A percentile compares a stretch with the other conserved stretches of the same genome.
Evolutionary conservation across 2,329 filamentous ascomycete species (phyloP).

Genomic region (Diplodia mutila): DNA sequence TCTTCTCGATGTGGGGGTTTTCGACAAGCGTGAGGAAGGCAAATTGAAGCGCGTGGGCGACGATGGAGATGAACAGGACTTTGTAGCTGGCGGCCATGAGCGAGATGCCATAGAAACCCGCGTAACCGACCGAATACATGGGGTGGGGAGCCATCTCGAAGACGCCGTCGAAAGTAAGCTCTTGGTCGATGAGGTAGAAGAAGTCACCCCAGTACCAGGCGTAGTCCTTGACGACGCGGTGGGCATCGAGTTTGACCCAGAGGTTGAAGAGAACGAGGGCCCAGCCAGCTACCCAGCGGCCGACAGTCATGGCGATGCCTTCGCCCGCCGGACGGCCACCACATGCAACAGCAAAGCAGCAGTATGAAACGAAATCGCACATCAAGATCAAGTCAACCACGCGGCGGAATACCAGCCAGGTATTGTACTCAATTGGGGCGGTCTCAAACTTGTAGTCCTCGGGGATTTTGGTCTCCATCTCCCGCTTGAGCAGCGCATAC

Average conservation of each 20-base stretch:
- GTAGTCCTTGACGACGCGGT: constrained; percentile 97
- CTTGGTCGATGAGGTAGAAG: constrained; percentile 97
- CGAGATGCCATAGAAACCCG: constrained; percentile 96
- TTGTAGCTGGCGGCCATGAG: constrained; percentile 98
- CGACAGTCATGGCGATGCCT: constrained; percentile 66
- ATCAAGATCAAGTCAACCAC: constrained; percentile 96
- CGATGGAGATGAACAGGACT: constrained; percentile 93
- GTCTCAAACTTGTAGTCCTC: constrained; percentile 92
- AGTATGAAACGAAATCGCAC: constrained; percentile 98
- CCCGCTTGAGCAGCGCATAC: constrained; percentile 81
- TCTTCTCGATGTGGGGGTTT: constrained; percentile 97
- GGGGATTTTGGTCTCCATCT: constrained; percentile 93
- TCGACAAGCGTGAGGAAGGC: constrained; percentile 89
- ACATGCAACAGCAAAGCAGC: constrained; percentile 90
- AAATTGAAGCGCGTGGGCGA: constrained; percentile 93
- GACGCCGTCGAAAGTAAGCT: constrained; percentile 96
- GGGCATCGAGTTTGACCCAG: constrained; percentile 97
- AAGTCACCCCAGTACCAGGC: constrained; percentile 99
- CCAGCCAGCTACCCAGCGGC: constrained; percentile 80
- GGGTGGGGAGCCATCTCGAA: constrained; percentile 99
- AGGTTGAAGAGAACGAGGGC: constrained; percentile 88
- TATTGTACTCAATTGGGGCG: constrained; percentile 97
- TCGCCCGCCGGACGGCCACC: constrained; percentile 75
- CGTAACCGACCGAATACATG: constrained; percentile 98
- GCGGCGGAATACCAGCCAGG: constrained; percentile 94